Percentiles rank a stretch among this genome's conserved stretches.
Conservation (phyloP, 768 basidiomycete genomes). For the Trichaptum fuscoviolaceum region DNA sequence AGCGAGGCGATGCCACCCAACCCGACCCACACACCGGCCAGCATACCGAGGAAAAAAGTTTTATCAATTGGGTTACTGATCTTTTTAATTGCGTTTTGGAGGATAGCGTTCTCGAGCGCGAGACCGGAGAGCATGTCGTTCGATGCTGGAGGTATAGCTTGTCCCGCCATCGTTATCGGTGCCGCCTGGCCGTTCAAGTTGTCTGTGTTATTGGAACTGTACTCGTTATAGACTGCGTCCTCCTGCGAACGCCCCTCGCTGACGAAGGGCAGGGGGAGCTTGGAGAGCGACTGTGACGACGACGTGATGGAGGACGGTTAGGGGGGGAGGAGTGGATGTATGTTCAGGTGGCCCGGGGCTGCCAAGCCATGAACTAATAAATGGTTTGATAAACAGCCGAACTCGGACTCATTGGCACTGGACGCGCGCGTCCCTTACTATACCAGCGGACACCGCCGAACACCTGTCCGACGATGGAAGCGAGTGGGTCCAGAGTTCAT, state of each 20-base stretch:
- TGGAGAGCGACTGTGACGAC: neutral
- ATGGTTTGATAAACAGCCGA: neutral
- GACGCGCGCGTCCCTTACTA: neutral
- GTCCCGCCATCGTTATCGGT: neutral
- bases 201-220: neutral
- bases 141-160: neutral
- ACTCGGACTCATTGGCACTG: neutral
- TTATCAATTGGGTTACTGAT: conserved; percentile 12
- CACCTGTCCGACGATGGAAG: too few species aligned
- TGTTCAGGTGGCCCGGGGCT: neutral
- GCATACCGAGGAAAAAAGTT: conserved; percentile 14
- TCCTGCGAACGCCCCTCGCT: neutral
- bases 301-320: neutral
- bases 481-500: too few species aligned
- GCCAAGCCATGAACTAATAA: neutral
- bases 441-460: too few species aligned
- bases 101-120: conserved; percentile 14
- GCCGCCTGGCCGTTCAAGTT: neutral
- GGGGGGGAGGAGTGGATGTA: neutral
- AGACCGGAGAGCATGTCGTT: conserved; percentile 16
- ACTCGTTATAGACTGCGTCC: neutral
- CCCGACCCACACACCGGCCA: conserved; percentile 16
- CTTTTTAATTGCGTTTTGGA: conserved; percentile 15
- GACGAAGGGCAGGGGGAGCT: neutral
- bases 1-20: conserved; percentile 15